Base-by-base conservation (phyloP, 1,284 basidiomycete species). In the Trametes hirsuta region DNA sequence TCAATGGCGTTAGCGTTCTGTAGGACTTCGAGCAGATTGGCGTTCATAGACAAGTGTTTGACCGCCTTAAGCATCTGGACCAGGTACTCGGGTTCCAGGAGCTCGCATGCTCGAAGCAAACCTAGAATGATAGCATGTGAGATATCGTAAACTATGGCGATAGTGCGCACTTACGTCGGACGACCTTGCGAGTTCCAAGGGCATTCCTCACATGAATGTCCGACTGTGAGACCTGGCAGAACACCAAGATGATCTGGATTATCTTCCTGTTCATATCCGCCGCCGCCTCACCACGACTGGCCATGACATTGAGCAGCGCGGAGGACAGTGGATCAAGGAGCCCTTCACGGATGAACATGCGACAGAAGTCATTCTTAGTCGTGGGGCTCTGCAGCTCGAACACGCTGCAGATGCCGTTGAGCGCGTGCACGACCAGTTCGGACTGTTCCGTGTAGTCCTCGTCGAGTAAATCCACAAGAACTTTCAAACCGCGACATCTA, bases 1-100 rank as follows among this genome's bases (percentile, higher is more conserved):
- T 98, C 95, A 64, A 98, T 92, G 1, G 94, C 91, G 69, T 98
- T 97, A 36, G 95, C 94, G 66, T 98, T 98, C 75, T 98, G 96
- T 15, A 99, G 79, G 4, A 96, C 91, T 69, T 98, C 95, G 34
- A 97, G 86, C 18, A 97, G 78, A 2, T 87, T 90, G 0, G 95
- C 84, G 62, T 91, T 94, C 86, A 97, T 98, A 3, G 95, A 96
- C 2, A 98, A 80, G 72, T 98, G 96, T 73, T 98, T 98, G 72
- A 98, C 87, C 1, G 95, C 94, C 77, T 97, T 98, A 66, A 98
- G 85, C 80, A 96, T 88, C 30, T 90, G 85, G 2, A 95, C 91
- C 18, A 98, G 82, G 65, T 93, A 88, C 58, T 94, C 90, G 11
- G 91, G 88, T 50, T 94, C 90, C 10, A 96, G 82, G 8, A 91